Evolutionary conservation across 1,284 basidiomycete species (phyloP).

Genomic region (Cutaneotrichosporon cavernicola): DNA sequence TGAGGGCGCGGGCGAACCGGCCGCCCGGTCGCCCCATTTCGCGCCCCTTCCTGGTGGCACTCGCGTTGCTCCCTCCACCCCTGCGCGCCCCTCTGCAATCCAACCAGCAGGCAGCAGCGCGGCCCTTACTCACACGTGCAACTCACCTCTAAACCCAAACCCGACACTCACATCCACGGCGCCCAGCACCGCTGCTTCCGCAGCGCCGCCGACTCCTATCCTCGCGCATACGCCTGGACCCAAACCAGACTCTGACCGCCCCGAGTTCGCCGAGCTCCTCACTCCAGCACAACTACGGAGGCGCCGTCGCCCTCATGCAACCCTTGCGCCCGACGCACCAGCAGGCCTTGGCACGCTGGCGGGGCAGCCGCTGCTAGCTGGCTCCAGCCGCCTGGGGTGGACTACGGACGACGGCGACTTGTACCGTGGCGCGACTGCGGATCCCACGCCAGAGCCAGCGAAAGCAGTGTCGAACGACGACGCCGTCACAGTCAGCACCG

Average conservation of each 20-base stretch:
- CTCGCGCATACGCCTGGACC: slow-evolving; percentile 15
- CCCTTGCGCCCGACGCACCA: not conserved
- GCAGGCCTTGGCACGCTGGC: slow-evolving; percentile 10
- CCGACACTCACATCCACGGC: not conserved
- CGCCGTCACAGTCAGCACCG: slow-evolving; percentile 34
- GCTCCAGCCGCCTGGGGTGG: slow-evolving; percentile 40
- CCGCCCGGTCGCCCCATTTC: not conserved
- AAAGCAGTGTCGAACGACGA: slow-evolving; percentile 32
- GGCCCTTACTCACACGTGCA: not conserved
- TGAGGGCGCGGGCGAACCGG: not conserved
- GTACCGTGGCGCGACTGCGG: slow-evolving; percentile 42
- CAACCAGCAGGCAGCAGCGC: not conserved
- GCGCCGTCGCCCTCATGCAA: slow-evolving; percentile 18
- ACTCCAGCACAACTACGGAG: slow-evolving; percentile 40
- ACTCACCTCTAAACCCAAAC: not conserved
- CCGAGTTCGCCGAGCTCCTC: slow-evolving; percentile 46
- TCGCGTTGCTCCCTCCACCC: not conserved
- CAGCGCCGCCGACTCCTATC: slow-evolving; percentile 17
- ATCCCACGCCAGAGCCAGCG: slow-evolving; percentile 31
- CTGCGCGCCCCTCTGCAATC: not conserved
- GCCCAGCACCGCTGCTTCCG: not conserved
- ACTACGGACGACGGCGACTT: slow-evolving; percentile 48
- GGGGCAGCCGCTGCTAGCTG: slow-evolving; percentile 23
- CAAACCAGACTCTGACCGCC: slow-evolving; percentile 22
- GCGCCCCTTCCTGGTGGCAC: not conserved